Evolutionary conservation across 1,139 yeast genomes (phyloP), one percentile per base, ranked within the genome.

Genomic region (Lodderomyces pseudojiufengensis): DNA sequence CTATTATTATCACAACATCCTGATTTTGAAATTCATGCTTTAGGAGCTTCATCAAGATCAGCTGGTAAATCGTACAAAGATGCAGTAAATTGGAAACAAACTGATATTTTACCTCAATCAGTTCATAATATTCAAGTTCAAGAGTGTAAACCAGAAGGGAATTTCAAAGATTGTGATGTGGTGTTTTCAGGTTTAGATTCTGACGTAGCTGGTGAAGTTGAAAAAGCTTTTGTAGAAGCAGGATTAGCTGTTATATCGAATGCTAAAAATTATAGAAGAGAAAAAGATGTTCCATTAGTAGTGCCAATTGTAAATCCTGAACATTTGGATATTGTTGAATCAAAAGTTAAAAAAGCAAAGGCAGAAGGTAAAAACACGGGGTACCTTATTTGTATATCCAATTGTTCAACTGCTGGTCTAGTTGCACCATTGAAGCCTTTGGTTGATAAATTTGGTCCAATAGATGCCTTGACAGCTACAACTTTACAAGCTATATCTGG

Each of bases 401-500:
- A 92, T 72, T 92, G 99, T 67, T 88, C 97, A 31, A 92, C 99
- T 31, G 98, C 97, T 9, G 97, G 97, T 35, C 73, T 92, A 44
- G 98, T 92, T 26, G 97, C 97, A 9, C 98, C 98, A 31, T 72
- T 92, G 59, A 87, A 86, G 58, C 98, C 98, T 12, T 73, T 92
- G 52, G 86, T 84, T 33, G 95, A 88, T 40, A 63, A 70, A 39
- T 90, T 84, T 55, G 98, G 98, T 33, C 95, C 97, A 35, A 77
- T 92, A 43, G 90, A 86, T 43, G 75, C 82, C 23, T 75, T 90
- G 51, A 82, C 95, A 24, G 79, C 95, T 36, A 88, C 97, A 40
- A 92, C 98, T 12, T 65, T 92, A 63, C 99, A 92, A 63, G 98
- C 98, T 30, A 86, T 92, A 46, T 88, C 97, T 7, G 99, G 99